Evolutionary conservation across 768 basidiomycete genomes (phyloP), one percentile per base, ranked within the genome.

Genomic region (Mycena maculata): DNA sequence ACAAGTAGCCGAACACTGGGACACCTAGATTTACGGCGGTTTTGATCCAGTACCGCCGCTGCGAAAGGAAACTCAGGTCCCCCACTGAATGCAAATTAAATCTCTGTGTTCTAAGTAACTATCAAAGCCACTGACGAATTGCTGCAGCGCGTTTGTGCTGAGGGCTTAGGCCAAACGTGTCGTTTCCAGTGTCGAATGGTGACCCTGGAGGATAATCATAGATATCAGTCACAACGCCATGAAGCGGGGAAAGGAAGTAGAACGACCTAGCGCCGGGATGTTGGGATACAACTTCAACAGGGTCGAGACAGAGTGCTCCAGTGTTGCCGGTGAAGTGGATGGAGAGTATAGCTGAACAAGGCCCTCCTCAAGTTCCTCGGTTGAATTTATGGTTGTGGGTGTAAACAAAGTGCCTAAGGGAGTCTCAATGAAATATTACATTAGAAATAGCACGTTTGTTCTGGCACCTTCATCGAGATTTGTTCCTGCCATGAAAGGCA

Each of bases 401-500:
- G 72, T 73, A 31, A 80, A 80, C 7, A 47, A 1, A 0, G 82
- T 82, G 3, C 79, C 82, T 83, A 42, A 31, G 27, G 10, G 13
- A 49, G 3, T 13, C 9, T 22, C 28, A 12, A 15, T 65, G 27
- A 53, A 25, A 20, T 49, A 44, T 11, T 48, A 56, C 2, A 13
- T 36, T 20, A 28, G 20, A n/a, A 54, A 22, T 11, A 33, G 49
- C 7, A 36, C 27, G 22, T 23, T 20, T 6, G 13, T 33, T n/a
- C 33, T 39, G 50, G 10, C 28, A 82, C 84, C 84, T 76, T 86
- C 84, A 65, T 86, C 84, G 18, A 81, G 73, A 60, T 74, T 77
- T 3, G 79, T 80, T n/a, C 84, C 84, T 20, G 81, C 73, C n/a
- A 85, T 84, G 64, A 83, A 81, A 3, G 84, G 83, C 2, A 85